Conservation (phyloP, 108 stramenopile species). For the Fragilariopsis cylindrus region DNA sequence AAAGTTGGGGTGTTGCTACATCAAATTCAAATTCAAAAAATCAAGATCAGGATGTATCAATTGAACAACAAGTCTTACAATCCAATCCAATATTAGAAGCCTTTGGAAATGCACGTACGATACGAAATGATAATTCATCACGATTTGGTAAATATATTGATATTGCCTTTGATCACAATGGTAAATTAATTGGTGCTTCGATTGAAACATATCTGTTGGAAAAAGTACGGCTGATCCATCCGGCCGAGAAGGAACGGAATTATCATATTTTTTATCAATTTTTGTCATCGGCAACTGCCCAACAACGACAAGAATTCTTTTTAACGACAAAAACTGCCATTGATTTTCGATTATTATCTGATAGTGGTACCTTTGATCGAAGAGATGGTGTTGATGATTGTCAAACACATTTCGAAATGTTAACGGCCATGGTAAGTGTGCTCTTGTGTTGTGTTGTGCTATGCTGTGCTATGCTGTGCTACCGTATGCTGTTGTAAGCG, state of each 20-base stretch:
- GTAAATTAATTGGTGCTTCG: conserved; percentile 79
- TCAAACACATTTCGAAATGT: conserved; percentile 78
- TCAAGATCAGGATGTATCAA: conserved; percentile 45
- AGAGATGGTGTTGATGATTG: conserved; percentile 86
- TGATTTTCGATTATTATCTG: conserved; percentile 70
- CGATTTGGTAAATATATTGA: conserved; percentile 89
- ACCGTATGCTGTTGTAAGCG: no score
- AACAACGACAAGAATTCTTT: conserved; percentile 55
- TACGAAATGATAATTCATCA: conserved; percentile 94
- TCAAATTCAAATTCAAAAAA: no score
- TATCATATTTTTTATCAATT: conserved; percentile 95
- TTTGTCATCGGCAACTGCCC: conserved; percentile 53
- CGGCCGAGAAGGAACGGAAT: conserved; percentile 73
- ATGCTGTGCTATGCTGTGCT: no score
- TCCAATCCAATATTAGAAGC: conserved; percentile 96
- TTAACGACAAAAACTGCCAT: conserved; percentile 38
- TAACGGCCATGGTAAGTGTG: conserved; percentile 83
- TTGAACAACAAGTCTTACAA: conserved; percentile 90
- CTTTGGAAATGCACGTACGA: conserved; percentile 96
- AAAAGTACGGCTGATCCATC: conserved; percentile 88
- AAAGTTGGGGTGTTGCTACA: not conserved
- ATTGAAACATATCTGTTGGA: conserved; percentile 96
- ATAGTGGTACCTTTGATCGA: conserved; percentile 75
- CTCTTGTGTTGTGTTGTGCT: not conserved
- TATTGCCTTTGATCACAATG: conserved; percentile 74